A percentile compares a stretch with the other conserved stretches of the same genome.
Evolutionary conservation across 139 green algal genomes (phyloP).

Genomic region (Micromonas commoda): DNA sequence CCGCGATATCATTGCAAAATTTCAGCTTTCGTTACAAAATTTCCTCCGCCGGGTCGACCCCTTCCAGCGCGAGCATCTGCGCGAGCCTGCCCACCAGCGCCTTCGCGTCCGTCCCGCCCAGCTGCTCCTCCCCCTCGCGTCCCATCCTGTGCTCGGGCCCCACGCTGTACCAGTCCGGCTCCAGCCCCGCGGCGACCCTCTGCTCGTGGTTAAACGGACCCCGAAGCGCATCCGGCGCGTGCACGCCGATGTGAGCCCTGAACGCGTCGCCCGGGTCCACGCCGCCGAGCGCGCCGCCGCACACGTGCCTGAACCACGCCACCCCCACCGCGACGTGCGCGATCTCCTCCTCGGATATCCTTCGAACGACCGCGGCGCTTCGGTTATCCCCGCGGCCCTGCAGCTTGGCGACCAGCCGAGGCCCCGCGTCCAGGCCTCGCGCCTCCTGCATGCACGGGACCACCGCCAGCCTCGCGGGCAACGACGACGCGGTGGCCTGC

Average conservation of each 20-base stretch:
- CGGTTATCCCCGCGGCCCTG: slow-evolving; percentile 33
- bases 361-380: slow-evolving; percentile 29
- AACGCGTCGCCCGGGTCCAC: slow-evolving; percentile 21
- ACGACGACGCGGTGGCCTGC: slow-evolving; percentile 19
- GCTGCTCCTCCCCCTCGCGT: neutral
- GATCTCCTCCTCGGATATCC: slow-evolving; percentile 42
- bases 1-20: neutral
- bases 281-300: neutral
- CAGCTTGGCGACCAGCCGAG: slow-evolving; percentile 32
- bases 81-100: neutral
- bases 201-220: slow-evolving; percentile 12
- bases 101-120: neutral
- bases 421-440: slow-evolving; percentile 37
- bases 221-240: slow-evolving; percentile 7
- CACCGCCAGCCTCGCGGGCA: slow-evolving; percentile 34
- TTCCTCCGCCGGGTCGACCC: neutral
- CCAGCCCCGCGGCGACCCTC: neutral
- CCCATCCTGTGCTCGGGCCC: neutral
- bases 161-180: slow-evolving; percentile 4
- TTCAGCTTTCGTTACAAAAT: neutral
- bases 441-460: slow-evolving; percentile 41
- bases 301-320: slow-evolving; percentile 39
- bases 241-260: neutral
- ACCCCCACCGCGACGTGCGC: slow-evolving; percentile 43
- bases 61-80: neutral